These are phyloP conservation scores for Pseudopediastrum boryanum DNA, from an alignment of 139 green algal genomes.

Conservation along the genomic window DNA sequence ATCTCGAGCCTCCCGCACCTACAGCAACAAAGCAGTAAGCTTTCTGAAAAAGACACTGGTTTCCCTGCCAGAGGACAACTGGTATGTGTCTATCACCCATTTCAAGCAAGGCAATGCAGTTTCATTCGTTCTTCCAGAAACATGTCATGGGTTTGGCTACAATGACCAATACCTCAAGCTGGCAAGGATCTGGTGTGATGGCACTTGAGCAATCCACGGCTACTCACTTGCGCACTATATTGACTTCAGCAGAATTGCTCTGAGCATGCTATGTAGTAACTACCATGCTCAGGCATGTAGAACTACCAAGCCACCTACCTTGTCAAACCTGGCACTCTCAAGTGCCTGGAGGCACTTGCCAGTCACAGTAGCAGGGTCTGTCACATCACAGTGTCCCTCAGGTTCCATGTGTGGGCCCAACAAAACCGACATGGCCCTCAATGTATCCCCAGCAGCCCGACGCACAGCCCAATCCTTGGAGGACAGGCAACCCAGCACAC, in stretches of 20 bases:
- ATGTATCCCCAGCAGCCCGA: conserved; percentile 46
- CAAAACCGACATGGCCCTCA: conserved; percentile 42
- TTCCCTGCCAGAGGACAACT: too few relatives aligned
- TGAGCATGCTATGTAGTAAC: too few relatives aligned
- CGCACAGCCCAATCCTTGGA: conserved; percentile 47
- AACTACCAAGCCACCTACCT: conserved; percentile 42
- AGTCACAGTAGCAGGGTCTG: conserved; percentile 32
- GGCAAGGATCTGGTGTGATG: too few relatives aligned
- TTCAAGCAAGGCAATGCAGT: background rate
- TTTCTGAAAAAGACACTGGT: too few relatives aligned
- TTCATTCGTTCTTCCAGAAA: background rate
- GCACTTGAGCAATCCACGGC: too few relatives aligned
- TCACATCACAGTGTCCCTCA: conserved; percentile 38
- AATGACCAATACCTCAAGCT: too few relatives aligned
- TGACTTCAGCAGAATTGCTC: too few relatives aligned
- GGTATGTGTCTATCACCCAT: background rate
- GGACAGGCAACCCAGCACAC: conserved; percentile 34
- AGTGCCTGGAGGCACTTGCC: conserved; percentile 21
- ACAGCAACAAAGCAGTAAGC: too few relatives aligned
- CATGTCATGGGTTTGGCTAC: too few relatives aligned
- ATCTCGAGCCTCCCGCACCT: conserved; percentile 53
- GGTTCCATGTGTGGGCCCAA: conserved; percentile 47
- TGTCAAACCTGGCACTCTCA: conserved; percentile 49
- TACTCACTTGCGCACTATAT: too few relatives aligned
- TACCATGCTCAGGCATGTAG: too few relatives aligned